Evolutionary conservation across 2,329 filamentous ascomycete genomes (phyloP).

Genomic region (Ophiocordyceps camponoti-saundersi): DNA sequence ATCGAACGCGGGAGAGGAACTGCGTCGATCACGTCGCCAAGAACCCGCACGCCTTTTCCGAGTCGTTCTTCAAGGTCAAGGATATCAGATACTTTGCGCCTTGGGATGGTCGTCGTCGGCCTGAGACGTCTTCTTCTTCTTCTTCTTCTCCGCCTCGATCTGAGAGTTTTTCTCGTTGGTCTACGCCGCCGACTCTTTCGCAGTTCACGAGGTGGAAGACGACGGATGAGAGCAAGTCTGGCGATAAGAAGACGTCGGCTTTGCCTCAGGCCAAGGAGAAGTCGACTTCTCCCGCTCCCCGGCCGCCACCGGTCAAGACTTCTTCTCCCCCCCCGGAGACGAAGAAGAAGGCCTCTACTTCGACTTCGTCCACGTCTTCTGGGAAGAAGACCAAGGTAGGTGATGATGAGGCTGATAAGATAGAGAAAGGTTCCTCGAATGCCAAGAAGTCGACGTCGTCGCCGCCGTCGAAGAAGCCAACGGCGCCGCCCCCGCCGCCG

Average conservation of each 20-base stretch:
- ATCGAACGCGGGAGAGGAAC: constrained; percentile 10
- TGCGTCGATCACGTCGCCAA: constrained; percentile 16
- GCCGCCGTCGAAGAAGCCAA: too few species aligned
- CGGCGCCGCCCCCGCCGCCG: too few species aligned
- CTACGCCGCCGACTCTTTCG: background rate
- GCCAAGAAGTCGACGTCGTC: too few species aligned
- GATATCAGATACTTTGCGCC: constrained; percentile 17
- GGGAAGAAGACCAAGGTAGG: background rate
- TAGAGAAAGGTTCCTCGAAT: background rate
- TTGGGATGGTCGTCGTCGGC: background rate
- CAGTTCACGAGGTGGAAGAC: background rate
- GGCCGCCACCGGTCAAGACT: too few species aligned
- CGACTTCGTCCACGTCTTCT: background rate
- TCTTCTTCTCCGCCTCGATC: too few species aligned
- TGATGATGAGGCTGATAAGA: background rate
- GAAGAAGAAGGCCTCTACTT: too few species aligned
- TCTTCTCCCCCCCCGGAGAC: too few species aligned
- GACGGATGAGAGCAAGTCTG: too few species aligned
- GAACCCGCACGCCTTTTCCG: constrained; percentile 16
- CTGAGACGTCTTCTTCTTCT: background rate
- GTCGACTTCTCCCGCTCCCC: too few species aligned
- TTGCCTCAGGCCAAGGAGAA: too few species aligned
- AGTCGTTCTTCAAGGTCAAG: constrained; percentile 29
- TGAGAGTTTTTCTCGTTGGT: too few species aligned
- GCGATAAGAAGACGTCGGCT: too few species aligned